A percentile compares a stretch with the other conserved stretches of the same genome.
phyloP scores from a whole-genome alignment of 163 green algal genomes.

The Chloromonas sp. region DNA sequence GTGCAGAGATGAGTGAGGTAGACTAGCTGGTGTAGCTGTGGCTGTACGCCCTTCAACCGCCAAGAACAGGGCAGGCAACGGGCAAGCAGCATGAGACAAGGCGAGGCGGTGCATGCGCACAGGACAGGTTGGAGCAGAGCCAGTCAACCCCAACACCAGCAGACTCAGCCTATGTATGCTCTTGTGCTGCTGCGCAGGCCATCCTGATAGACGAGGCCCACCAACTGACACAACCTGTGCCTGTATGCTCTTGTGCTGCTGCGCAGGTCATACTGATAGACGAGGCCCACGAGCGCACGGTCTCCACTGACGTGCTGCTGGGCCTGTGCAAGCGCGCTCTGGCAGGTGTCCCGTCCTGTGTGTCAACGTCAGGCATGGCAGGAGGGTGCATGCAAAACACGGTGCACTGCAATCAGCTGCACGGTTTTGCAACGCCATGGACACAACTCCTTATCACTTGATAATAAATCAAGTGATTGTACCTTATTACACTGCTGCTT shows the following conservation, averaged over 20 bases:
- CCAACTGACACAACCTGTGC: conserved; percentile 57
- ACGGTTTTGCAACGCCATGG: no score
- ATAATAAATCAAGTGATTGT: no score
- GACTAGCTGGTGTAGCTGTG: no score
- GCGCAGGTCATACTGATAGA: conserved; percentile 78
- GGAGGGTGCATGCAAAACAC: background rate
- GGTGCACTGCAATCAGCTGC: background rate
- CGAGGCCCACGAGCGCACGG: conserved; percentile 87
- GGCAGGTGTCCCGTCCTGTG: background rate
- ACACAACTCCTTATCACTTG: no score
- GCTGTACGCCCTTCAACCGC: no score
- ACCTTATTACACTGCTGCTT: no score
- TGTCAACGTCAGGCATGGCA: background rate
- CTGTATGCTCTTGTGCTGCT: conserved; percentile 9
- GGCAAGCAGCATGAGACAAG: no score
- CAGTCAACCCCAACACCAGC: conserved; percentile 56
- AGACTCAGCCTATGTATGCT: conserved; percentile 36
- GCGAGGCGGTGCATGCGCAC: no score
- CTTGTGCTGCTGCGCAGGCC: conserved; percentile 36
- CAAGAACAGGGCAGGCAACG: no score
- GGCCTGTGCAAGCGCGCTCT: conserved; percentile 76
- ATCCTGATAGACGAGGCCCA: conserved; percentile 91
- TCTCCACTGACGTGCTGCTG: conserved; percentile 86
- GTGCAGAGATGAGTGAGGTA: no score
- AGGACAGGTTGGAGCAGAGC: no score